phyloP scores from a whole-genome alignment of 192 early-diverging fungal species.

The Coemansia sp. region DNA sequence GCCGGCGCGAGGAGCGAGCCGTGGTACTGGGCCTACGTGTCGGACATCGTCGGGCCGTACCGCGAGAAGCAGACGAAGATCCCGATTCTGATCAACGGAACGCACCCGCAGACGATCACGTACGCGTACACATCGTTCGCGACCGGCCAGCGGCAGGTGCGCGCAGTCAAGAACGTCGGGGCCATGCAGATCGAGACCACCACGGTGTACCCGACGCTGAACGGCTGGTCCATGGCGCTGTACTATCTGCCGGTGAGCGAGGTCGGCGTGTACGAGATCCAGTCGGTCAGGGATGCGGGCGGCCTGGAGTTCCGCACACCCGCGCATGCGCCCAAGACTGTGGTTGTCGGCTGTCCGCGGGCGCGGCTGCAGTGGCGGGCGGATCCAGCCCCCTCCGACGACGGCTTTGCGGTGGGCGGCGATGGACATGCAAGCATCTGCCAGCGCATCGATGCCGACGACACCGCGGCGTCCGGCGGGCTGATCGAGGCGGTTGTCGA shows the following conservation, averaged over 20 bases:
- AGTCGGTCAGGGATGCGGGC: slow-evolving; percentile 38
- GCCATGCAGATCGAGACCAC: slow-evolving; percentile 28
- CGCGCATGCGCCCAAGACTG: slow-evolving; percentile 33
- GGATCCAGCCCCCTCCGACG: neutral
- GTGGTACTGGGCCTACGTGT: slow-evolving; percentile 32
- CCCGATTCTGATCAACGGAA: slow-evolving; percentile 53
- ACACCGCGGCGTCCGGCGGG: slow-evolving; percentile 7
- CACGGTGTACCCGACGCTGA: slow-evolving; percentile 36
- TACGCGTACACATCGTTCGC: slow-evolving; percentile 47
- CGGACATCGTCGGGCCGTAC: slow-evolving; percentile 14
- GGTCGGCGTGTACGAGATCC: slow-evolving; percentile 44
- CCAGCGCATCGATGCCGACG: slow-evolving; percentile 26
- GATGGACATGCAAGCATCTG: slow-evolving; percentile 51
- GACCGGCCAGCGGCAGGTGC: slow-evolving; percentile 34
- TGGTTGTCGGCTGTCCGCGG: slow-evolving; percentile 42
- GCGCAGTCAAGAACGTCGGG: slow-evolving; percentile 24
- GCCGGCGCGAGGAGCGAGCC: slow-evolving; percentile 7
- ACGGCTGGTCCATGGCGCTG: slow-evolving; percentile 45
- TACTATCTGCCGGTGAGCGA: slow-evolving; percentile 39
- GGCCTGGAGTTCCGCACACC: slow-evolving; percentile 48
- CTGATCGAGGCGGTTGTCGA: slow-evolving; percentile 41
- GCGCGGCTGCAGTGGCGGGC: slow-evolving; percentile 44
- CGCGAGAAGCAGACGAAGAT: slow-evolving; percentile 20
- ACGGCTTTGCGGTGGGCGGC: slow-evolving; percentile 39
- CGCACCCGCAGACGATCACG: slow-evolving; percentile 36